phyloP scores from a whole-genome alignment of 2,329 filamentous ascomycete genomes.

The Paramyrothecium sp. region DNA sequence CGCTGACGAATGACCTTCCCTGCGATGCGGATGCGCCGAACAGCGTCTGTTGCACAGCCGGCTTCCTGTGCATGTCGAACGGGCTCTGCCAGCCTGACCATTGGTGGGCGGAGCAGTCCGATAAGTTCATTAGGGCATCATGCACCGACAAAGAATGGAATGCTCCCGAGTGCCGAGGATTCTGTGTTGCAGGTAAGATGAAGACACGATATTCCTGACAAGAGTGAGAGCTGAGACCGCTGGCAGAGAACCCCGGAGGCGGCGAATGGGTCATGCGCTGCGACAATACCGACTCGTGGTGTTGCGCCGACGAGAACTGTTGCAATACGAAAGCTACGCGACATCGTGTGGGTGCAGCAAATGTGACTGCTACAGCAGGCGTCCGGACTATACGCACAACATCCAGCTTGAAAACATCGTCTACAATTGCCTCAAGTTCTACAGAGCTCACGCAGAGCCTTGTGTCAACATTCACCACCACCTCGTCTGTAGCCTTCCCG shows the following conservation, averaged over 20 bases:
- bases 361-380: neutral
- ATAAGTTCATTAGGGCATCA: neutral
- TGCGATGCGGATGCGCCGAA: neutral
- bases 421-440: neutral
- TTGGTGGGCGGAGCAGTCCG: neutral
- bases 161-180: neutral
- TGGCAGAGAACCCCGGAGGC: neutral
- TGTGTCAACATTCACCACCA: neutral
- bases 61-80: neutral
- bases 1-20: neutral
- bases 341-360: neutral
- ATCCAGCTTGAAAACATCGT: neutral
- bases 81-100: neutral
- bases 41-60: neutral
- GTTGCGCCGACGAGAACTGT: neutral
- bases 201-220: neutral
- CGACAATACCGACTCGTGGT: neutral
- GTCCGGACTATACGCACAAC: neutral
- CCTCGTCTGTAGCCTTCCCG: neutral
- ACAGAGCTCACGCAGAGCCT: neutral
- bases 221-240: neutral
- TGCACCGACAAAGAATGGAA: neutral
- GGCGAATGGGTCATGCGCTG: neutral
- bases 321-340: neutral
- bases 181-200: neutral